phyloP scores from a whole-genome alignment of 768 basidiomycete genomes.

The Artomyces pyxidatus region DNA sequence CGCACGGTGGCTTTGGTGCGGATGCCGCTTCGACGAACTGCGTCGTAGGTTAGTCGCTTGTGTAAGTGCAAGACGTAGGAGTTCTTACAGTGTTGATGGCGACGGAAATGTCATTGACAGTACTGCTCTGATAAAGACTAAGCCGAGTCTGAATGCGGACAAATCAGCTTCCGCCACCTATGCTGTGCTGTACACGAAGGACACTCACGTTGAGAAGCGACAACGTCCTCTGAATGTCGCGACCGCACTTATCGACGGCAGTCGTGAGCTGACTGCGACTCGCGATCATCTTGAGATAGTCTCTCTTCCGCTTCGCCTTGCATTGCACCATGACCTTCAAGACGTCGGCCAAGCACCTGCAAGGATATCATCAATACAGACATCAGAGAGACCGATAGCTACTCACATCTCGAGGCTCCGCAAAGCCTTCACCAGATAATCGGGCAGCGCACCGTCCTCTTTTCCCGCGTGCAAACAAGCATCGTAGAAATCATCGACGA shows the following conservation, averaged over 20 bases:
- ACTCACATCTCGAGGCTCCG: background rate
- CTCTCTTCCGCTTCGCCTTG: background rate
- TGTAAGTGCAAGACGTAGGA: no score
- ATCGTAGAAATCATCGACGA: background rate
- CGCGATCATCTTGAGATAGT: background rate
- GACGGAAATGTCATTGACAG: background rate
- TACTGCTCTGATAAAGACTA: background rate
- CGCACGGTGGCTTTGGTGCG: no score
- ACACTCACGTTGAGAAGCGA: background rate
- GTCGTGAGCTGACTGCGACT: background rate
- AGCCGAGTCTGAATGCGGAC: background rate
- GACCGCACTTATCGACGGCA: background rate
- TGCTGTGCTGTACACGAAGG: background rate
- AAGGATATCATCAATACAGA: no score
- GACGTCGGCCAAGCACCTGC: background rate
- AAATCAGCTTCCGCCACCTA: background rate
- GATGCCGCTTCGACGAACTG: no score
- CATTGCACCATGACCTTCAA: background rate
- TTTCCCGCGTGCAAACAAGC: background rate
- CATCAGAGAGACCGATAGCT: background rate
- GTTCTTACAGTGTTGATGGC: background rate
- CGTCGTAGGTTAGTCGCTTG: no score
- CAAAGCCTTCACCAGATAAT: background rate
- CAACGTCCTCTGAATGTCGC: background rate
- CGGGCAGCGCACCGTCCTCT: background rate